These are phyloP conservation scores for Calonectria crousiana DNA, from an alignment of 2,329 filamentous ascomycete species.

Conservation along the genomic window DNA sequence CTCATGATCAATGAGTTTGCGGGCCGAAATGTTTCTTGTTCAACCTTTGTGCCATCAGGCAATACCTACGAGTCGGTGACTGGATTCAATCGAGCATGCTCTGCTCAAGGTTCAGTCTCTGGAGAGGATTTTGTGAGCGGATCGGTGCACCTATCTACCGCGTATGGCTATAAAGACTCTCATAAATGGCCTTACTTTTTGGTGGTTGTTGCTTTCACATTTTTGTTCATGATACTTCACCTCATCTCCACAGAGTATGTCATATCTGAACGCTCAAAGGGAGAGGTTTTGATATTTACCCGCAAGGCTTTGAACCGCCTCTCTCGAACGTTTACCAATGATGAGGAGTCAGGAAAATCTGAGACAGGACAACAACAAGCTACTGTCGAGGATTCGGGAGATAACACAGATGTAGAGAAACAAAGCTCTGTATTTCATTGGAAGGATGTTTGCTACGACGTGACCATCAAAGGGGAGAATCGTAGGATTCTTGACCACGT, in stretches of 20 bases:
- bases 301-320: constrained; percentile 32
- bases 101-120: constrained; percentile 17
- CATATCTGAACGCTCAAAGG: constrained; percentile 22
- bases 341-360: constrained; percentile 65
- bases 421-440: constrained; percentile 70
- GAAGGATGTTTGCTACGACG: constrained; percentile 78
- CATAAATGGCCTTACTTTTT: constrained; percentile 71
- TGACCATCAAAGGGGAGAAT: constrained; percentile 47
- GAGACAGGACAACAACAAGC: not conserved
- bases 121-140: constrained; percentile 21
- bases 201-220: constrained; percentile 69
- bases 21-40: constrained; percentile 1
- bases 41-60: constrained; percentile 18
- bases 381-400: not conserved
- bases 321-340: constrained; percentile 70
- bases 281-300: constrained; percentile 24
- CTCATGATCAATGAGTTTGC: constrained; percentile 34
- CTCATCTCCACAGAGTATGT: constrained; percentile 17
- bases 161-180: constrained; percentile 21
- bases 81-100: constrained; percentile 13
- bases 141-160: constrained; percentile 10
- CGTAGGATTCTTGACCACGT: constrained; percentile 76
- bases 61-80: constrained; percentile 1
- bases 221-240: constrained; percentile 56
- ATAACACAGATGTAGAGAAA: constrained; percentile 20